Evolutionary conservation across 139 green algal genomes (phyloP), one percentile per base, ranked within the genome.

Genomic region (Haematococcus lacustris): DNA sequence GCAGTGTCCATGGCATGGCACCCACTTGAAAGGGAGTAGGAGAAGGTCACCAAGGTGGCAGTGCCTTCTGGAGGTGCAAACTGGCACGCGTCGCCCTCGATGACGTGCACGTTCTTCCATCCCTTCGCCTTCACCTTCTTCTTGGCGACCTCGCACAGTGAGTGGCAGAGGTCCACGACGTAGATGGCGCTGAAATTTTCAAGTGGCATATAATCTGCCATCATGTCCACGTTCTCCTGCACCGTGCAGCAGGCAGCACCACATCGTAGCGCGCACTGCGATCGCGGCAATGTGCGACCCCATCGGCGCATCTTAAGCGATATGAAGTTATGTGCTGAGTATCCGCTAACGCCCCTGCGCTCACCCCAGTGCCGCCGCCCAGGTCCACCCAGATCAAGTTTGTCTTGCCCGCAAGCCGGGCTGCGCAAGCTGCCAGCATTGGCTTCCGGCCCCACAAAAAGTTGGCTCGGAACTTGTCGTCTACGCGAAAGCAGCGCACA

Each of bases 181-280:
- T 98, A 98, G 80, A 98, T 94, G 37, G 83, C 81, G 74, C 93
- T 94, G 90, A 98, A 98, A 17, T 76, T 74, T 6, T 78, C 70
- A 3, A 98, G 85, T n/a, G 88, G 82, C 47, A 98, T 88, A 84
- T 95, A 98, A 50, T 95, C 71, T 7, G 76, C 64, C 94, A 98
- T 98, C 87, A 97, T 90, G 28, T 90, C 86, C 21, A 98, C 87
- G 74, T 98, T 98, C 81, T 97, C 93, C 88, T 93, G 84, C 80
- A 76, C 2, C 43, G 43, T 9, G 9, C 9, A 28, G 43, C 43
- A n/a, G n/a, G 43, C 43, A 28, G 9, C 9, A 53, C 43, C 17
- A 53, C 43, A 28, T 9, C 43, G 43, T 53, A 17, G 9, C 43
- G 9, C 17, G 17, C 43, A 9, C 17, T 32, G 51, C 32, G 51